Conservation (phyloP, 306 rosid species). For the Pueraria montana region DNA sequence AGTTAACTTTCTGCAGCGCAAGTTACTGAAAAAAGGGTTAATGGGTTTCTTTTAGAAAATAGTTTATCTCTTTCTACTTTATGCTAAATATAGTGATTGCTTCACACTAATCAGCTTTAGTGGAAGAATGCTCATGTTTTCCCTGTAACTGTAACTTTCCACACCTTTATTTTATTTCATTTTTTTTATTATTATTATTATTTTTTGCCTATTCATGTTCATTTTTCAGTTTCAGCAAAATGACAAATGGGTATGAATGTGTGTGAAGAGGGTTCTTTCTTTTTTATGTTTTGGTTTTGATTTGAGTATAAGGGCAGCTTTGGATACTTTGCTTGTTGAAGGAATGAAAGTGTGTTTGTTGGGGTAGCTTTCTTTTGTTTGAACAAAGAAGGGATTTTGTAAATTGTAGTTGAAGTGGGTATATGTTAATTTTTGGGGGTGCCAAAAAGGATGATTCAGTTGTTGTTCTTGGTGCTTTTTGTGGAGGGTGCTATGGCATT, state of each 20-base stretch:
- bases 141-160: not conserved
- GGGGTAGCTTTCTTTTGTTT: not conserved
- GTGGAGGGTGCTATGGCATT: constrained; percentile 77
- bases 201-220: constrained; percentile 18
- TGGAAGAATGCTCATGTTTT: constrained; percentile 33
- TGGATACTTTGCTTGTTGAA: not conserved
- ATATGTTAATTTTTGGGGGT: not conserved
- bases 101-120: constrained; percentile 35
- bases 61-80: constrained; percentile 2
- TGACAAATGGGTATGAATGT: constrained; percentile 32
- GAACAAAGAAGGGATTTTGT: constrained; percentile 42
- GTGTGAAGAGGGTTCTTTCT: constrained; percentile 31
- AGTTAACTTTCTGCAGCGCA: not conserved
- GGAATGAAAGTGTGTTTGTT: constrained; percentile 22
- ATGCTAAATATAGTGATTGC: constrained; percentile 40
- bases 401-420: constrained; percentile 30
- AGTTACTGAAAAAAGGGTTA: not conserved
- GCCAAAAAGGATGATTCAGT: constrained; percentile 79
- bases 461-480: constrained; percentile 84
- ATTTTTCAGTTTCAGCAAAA: constrained; percentile 36
- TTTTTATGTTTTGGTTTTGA: not conserved
- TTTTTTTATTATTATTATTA: not conserved
- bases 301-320: constrained; percentile 2
- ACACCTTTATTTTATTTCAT: not conserved
- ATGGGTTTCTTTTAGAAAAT: not conserved